These are phyloP conservation scores for Ustilago trichophora DNA, from an alignment of 1,284 basidiomycete species.

Conservation along the genomic window DNA sequence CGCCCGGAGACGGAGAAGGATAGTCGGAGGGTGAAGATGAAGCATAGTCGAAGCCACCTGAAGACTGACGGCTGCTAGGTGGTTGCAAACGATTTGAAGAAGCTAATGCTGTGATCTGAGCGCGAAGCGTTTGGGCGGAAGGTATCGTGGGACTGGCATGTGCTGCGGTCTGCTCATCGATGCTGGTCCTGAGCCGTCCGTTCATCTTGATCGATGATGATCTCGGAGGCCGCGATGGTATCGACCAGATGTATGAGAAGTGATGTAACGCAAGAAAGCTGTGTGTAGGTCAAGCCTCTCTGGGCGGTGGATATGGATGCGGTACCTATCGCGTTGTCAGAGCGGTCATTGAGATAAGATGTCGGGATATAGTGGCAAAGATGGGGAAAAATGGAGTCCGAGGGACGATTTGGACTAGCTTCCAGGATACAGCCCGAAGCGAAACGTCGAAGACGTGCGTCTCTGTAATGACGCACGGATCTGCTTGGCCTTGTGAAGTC, in stretches of 20 bases:
- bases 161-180: conserved; percentile 4
- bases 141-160: no score
- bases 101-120: background rate
- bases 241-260: no score
- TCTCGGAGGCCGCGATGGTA: no score
- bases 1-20: conserved; percentile 9
- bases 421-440: background rate
- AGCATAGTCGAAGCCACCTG: conserved; percentile 10
- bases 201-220: conserved; percentile 12
- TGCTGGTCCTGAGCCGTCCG: conserved; percentile 8
- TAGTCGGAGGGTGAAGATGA: conserved; percentile 22
- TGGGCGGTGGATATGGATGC: no score
- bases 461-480: background rate
- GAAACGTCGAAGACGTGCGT: no score
- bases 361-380: no score
- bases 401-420: background rate
- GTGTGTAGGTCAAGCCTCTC: no score
- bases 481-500: background rate
- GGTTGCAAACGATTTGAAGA: background rate
- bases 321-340: no score
- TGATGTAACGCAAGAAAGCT: no score
- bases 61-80: conserved; percentile 1
- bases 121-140: background rate
- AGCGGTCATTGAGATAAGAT: no score
- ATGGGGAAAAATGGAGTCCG: background rate